Conservation (phyloP, 2,329 filamentous ascomycete genomes). For the Paecilomyces dactylethromorphus region DNA sequence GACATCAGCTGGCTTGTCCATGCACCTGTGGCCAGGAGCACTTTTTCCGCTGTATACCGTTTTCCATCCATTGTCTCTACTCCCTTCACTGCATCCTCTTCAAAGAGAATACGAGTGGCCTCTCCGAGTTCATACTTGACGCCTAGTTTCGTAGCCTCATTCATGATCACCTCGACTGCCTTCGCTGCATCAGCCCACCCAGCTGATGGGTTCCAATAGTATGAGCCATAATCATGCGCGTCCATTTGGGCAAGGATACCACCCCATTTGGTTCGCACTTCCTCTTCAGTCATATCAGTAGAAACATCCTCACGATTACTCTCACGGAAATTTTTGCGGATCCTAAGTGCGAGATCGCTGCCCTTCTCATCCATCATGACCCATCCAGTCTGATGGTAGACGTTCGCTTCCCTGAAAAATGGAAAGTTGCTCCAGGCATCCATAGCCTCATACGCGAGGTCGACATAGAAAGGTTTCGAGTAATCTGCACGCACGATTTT, state of each 20-base stretch:
- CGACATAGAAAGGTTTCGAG: constrained; percentile 56
- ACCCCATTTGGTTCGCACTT: constrained; percentile 34
- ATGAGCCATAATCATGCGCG: constrained; percentile 31
- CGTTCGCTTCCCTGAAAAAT: constrained; percentile 44
- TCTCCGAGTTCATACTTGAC: constrained; percentile 41
- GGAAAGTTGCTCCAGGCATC: constrained; percentile 54
- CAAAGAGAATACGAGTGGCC: constrained; percentile 38
- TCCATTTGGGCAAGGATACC: constrained; percentile 33
- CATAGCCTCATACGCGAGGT: constrained; percentile 60
- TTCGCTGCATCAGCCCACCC: constrained; percentile 49
- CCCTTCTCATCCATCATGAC: constrained; percentile 48
- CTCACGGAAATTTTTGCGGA: constrained; percentile 48
- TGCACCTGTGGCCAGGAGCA: constrained; percentile 52
- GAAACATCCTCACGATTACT: constrained; percentile 37
- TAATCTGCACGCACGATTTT: constrained; percentile 67
- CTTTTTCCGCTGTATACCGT: constrained; percentile 44
- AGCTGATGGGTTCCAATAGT: constrained; percentile 45
- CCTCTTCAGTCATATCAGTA: constrained; percentile 38
- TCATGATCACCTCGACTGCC: constrained; percentile 40
- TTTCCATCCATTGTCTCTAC: constrained; percentile 44
- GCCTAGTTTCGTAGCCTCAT: constrained; percentile 38
- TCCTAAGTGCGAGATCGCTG: constrained; percentile 44
- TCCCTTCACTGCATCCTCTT: constrained; percentile 34
- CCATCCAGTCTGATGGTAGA: constrained; percentile 57
- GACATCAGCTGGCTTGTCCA: constrained; percentile 51